Conservation (phyloP, 2,329 filamentous ascomycete genomes). For the Aspergillus sp. region DNA sequence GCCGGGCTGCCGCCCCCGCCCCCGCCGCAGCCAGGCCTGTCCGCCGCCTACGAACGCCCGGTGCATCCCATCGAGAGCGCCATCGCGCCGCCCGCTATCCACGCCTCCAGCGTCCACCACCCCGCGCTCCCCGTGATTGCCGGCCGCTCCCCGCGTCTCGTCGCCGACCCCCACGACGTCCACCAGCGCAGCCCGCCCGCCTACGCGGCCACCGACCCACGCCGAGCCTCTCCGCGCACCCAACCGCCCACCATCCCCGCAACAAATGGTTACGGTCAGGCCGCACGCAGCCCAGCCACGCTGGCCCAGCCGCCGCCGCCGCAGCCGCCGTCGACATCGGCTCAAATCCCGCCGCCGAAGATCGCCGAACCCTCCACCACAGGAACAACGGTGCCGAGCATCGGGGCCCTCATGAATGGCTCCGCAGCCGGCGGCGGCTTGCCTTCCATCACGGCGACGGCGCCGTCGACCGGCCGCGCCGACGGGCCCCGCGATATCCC, state of each 20-base stretch:
- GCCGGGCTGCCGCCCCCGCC: constrained; percentile 17
- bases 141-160: constrained; percentile 26
- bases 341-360: constrained; percentile 21
- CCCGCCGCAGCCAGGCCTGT: constrained; percentile 24
- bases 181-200: constrained; percentile 28
- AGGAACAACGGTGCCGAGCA: constrained; percentile 52
- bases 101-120: constrained; percentile 16
- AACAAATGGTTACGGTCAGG: constrained; percentile 16
- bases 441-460: constrained; percentile 22
- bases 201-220: constrained; percentile 32
- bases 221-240: constrained; percentile 34
- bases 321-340: constrained; percentile 12
- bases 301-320: constrained; percentile 24
- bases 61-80: constrained; percentile 29
- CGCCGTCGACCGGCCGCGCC: constrained; percentile 16
- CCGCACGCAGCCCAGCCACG: constrained; percentile 25
- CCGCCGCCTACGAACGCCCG: constrained; percentile 33
- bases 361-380: constrained; percentile 24
- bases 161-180: constrained; percentile 25
- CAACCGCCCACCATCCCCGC: constrained; percentile 22
- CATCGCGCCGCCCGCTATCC: constrained; percentile 24
- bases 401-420: constrained; percentile 47
- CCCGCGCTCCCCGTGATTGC: constrained; percentile 20
- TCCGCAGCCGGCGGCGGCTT: constrained; percentile 26
- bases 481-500: constrained; percentile 55